phyloP scores from a whole-genome alignment of 768 basidiomycete genomes.

The Tricholoma sp. region DNA sequence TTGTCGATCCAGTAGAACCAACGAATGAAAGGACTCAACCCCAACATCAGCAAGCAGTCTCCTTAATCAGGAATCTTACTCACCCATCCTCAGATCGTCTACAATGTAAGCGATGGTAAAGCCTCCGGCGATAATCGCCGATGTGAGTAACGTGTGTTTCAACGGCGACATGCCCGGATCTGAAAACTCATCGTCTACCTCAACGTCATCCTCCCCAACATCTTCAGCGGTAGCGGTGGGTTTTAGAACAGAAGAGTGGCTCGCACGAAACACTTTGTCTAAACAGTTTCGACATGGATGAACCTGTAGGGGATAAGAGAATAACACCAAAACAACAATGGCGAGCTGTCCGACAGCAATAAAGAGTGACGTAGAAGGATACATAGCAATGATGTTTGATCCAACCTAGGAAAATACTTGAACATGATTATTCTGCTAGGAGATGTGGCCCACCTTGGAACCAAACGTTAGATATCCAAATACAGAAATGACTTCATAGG shows the following conservation, averaged over 20 bases:
- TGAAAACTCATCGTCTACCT: conserved; percentile 50
- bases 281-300: conserved; percentile 90
- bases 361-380: conserved; percentile 84
- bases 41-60: conserved; percentile 2
- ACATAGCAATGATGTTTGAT: conserved; percentile 94
- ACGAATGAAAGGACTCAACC: conserved; percentile 86
- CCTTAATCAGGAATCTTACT: conserved; percentile 17
- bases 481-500: conserved; percentile 85
- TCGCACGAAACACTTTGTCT: conserved; percentile 76
- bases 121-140: conserved; percentile 55
- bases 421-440: background rate
- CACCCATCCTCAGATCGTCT: conserved; percentile 72
- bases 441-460: conserved; percentile 49
- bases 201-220: conserved; percentile 37
- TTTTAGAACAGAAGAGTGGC: conserved; percentile 22
- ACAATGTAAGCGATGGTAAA: conserved; percentile 78
- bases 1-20: conserved; percentile 94
- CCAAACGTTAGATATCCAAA: conserved; percentile 96
- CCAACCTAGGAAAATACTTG: conserved; percentile 51
- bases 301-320: conserved; percentile 93
- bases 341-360: conserved; percentile 92
- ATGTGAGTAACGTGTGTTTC: conserved; percentile 69
- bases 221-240: conserved; percentile 21
- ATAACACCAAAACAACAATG: conserved; percentile 84
- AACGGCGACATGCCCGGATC: conserved; percentile 56